Evolutionary conservation across 2,329 filamentous ascomycete species (phyloP).

Genomic region (Akanthomyces uredinophilus): DNA sequence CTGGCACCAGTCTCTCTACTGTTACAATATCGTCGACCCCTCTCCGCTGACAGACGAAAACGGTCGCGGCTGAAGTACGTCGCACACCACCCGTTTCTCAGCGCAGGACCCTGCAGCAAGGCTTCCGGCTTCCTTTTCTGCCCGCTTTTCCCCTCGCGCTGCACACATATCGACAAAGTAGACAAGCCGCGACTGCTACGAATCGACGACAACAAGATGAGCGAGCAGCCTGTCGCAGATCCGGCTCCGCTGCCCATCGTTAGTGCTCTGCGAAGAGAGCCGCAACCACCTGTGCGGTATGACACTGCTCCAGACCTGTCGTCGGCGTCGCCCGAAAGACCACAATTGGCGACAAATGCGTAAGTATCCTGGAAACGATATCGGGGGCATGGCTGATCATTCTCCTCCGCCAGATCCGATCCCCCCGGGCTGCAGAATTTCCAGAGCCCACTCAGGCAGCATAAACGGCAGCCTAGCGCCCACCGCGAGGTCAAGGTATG

Average conservation of each 20-base stretch:
- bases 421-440: slow-evolving; percentile 36
- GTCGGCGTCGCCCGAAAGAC: neutral
- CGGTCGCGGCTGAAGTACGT: neutral
- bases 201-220: neutral
- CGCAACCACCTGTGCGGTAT: neutral
- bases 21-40: neutral
- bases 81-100: neutral
- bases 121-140: neutral
- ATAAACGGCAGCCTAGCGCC: slow-evolving; percentile 51
- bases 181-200: neutral
- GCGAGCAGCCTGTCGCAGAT: neutral
- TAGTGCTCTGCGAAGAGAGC: neutral
- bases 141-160: neutral
- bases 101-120: neutral
- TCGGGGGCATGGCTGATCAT: neutral
- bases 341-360: slow-evolving; percentile 19
- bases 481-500: slow-evolving; percentile 54
- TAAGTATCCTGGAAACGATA: slow-evolving; percentile 29
- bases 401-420: slow-evolving; percentile 34
- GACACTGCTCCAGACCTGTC: neutral
- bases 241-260: neutral
- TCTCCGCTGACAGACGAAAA: neutral
- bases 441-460: slow-evolving; percentile 52
- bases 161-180: neutral
- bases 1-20: neutral